Evolutionary conservation across 2,329 filamentous ascomycete genomes (phyloP), one percentile per base, ranked within the genome.

Genomic region (Botrytis medusae): DNA sequence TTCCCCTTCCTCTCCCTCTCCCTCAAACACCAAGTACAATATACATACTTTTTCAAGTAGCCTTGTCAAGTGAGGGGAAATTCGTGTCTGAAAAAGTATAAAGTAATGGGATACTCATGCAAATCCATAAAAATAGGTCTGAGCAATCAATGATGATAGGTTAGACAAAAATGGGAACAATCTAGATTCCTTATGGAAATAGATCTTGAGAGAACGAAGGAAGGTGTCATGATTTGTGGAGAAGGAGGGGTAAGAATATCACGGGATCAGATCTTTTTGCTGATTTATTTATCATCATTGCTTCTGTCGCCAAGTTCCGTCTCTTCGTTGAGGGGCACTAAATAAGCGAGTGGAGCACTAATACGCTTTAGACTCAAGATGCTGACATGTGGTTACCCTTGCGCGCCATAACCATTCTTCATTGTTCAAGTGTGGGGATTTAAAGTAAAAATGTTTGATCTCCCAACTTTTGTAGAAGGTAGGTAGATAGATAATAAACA

Each of bases 261-360:
- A 54, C 51, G 46, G 46, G 22, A 51, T 25, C 22, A 25, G 22
- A 51, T 1, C 10, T 25, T 14, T 12, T 14, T 51, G 22, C 46
- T 51, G 1, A 51, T 25, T 14, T 25, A 51, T 25, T 14, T 25
- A 25, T 51, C 46, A 48, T 48, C 4, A 14, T 51, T 51, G 25
- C 22, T 51, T 25, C 22, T 51, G 4, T 51, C 25, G 14, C 12
- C 25, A 14, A n/a, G 12, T 54, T 10, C 2, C 9, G 12, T 16
- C 4, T 14, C 12, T 16, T 54, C 12, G n/a, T 25, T 61, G 59
- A 37, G 59, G 59, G 14, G 59, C 34, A 32, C 59, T 61, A 61
- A 40, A 40, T 61, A 61, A 40, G 59, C 59, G 59, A 61, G 22
- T 61, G 59, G 59, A 40, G 59, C 22, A n/a, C 59, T 61, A 61